A percentile compares a stretch with the other conserved stretches of the same genome.
Conservation (phyloP, 768 basidiomycete species). For the Russula emetica region DNA sequence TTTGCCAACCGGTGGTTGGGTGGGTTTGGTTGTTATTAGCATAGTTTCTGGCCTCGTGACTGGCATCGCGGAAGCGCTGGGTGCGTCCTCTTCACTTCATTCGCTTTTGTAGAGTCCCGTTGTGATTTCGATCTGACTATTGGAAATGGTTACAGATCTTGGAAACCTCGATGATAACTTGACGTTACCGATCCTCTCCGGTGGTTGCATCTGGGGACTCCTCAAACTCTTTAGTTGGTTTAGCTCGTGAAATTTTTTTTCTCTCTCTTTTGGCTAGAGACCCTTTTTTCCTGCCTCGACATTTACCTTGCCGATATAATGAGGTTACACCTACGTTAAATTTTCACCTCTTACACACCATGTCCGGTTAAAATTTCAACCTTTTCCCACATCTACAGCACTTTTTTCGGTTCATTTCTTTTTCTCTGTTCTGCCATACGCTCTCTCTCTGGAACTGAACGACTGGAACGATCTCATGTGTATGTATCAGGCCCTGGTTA, state of each 20-base stretch:
- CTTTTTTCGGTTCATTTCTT: background rate
- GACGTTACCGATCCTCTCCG: constrained; percentile 83
- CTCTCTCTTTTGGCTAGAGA: background rate
- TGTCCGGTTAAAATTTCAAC: background rate
- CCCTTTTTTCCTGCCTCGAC: background rate
- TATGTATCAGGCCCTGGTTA: constrained; percentile 2
- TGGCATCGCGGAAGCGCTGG: constrained; percentile 84
- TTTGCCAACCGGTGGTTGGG: constrained; percentile 38
- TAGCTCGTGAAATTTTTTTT: constrained; percentile 17
- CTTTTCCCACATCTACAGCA: background rate
- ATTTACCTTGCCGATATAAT: constrained; percentile 1
- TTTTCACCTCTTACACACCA: background rate
- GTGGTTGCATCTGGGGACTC: constrained; percentile 60
- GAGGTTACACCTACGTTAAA: constrained; percentile 17
- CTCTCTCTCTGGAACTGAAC: constrained; percentile 5
- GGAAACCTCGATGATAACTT: constrained; percentile 86
- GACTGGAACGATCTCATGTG: constrained; percentile 19
- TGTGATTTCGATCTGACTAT: background rate
- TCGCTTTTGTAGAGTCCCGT: background rate
- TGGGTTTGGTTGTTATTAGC: constrained; percentile 54
- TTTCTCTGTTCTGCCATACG: background rate
- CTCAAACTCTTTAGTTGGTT: constrained; percentile 43
- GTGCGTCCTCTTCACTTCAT: constrained; percentile 43
- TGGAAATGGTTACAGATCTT: constrained; percentile 50
- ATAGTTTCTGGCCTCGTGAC: constrained; percentile 71